These are phyloP conservation scores for Babesia ovis DNA, from an alignment of 169 alveolate species.

Conservation along the genomic window DNA sequence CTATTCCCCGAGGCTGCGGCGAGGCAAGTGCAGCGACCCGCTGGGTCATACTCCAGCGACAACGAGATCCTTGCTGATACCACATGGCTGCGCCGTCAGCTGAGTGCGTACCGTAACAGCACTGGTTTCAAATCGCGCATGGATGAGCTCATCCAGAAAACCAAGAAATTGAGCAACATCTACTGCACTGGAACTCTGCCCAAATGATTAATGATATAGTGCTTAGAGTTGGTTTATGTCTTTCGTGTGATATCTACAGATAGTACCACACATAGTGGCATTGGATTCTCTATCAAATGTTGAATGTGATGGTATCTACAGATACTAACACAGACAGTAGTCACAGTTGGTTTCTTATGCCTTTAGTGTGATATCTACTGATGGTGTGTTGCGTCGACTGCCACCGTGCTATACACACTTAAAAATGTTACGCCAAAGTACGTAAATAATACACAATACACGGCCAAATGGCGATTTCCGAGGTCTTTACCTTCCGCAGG, in stretches of 20 bases:
- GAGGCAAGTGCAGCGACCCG: background rate
- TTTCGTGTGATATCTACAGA: too few relatives aligned
- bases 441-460: background rate
- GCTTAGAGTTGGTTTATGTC: too few relatives aligned
- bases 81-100: slow-evolving; percentile 21
- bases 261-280: too few relatives aligned
- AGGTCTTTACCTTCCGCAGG: slow-evolving; percentile 38
- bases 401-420: background rate
- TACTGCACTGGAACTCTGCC: slow-evolving; percentile 8
- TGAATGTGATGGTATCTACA: too few relatives aligned
- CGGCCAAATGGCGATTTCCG: background rate
- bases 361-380: too few relatives aligned
- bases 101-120: slow-evolving; percentile 30
- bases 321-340: too few relatives aligned
- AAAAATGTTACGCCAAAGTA: background rate
- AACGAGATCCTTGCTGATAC: slow-evolving; percentile 16
- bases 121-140: slow-evolving; percentile 37
- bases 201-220: too few relatives aligned
- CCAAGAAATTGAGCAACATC: slow-evolving; percentile 15
- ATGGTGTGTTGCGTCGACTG: too few relatives aligned
- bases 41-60: slow-evolving; percentile 1
- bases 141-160: slow-evolving; percentile 19
- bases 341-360: too few relatives aligned
- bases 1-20: background rate
- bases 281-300: too few relatives aligned